phyloP scores from a whole-genome alignment of 331 rosid genomes.

The Pyrus hybrid region DNA sequence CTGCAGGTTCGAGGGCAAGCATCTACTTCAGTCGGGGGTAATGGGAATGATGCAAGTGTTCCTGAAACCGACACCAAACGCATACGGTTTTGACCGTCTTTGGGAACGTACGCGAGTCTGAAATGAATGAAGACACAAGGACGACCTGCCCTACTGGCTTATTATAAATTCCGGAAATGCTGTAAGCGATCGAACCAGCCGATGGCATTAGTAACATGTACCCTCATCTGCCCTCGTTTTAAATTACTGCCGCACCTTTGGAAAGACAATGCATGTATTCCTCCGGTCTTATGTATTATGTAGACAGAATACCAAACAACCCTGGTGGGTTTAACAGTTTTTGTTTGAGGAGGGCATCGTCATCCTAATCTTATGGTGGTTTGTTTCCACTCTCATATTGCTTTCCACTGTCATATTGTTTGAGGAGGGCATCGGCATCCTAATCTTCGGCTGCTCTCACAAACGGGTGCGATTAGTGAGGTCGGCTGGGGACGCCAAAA shows the following conservation, averaged over 20 bases:
- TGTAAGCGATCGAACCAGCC: not conserved
- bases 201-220: not conserved
- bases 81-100: slow-evolving; percentile 26
- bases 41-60: slow-evolving; percentile 57
- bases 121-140: not conserved
- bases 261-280: not conserved
- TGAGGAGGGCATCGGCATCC: no score
- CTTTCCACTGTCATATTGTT: not conserved
- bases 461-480: no score
- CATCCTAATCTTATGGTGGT: not conserved
- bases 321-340: not conserved
- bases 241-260: not conserved
- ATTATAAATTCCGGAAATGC: not conserved
- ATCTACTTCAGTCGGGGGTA: slow-evolving; percentile 25
- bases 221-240: not conserved
- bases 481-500: no score
- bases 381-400: not conserved
- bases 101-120: not conserved
- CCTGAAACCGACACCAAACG: slow-evolving; percentile 57
- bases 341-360: not conserved
- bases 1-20: slow-evolving; percentile 46
- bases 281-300: no score
- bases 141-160: not conserved
- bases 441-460: no score
- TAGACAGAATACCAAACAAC: not conserved